Conservation (phyloP, 2,329 filamentous ascomycete species). For the Paracoccidioides brasiliensis region DNA sequence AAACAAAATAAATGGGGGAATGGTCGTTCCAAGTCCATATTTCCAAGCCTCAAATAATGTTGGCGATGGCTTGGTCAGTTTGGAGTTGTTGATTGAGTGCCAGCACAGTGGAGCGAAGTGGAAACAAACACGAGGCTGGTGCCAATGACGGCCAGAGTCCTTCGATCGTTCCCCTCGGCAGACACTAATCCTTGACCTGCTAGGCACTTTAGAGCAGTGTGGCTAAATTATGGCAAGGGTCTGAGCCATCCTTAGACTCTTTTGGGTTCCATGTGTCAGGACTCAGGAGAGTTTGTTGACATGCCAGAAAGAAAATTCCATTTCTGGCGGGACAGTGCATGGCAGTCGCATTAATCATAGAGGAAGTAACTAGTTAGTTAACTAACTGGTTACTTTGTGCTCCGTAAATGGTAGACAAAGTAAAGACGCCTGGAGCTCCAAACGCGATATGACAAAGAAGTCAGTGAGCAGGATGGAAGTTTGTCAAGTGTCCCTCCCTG, state of each 20-base stretch:
- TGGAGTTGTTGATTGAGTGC: background rate
- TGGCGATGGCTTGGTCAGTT: background rate
- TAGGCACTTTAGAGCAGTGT: background rate
- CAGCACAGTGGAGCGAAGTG: background rate
- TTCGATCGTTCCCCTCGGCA: background rate
- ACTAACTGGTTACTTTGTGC: no score
- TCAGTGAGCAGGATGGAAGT: background rate
- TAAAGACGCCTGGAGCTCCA: background rate
- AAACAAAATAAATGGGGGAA: background rate
- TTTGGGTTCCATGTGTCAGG: background rate
- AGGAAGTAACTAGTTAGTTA: no score
- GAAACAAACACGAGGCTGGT: conserved; percentile 2
- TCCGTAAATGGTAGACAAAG: background rate
- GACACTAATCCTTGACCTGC: background rate
- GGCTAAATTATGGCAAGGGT: background rate
- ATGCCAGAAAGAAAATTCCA: background rate
- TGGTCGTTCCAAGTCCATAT: background rate
- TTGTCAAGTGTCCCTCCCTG: no score
- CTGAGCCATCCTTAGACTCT: background rate
- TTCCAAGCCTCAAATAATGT: background rate
- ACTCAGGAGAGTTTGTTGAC: no score
- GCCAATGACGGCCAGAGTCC: background rate
- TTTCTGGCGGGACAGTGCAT: background rate
- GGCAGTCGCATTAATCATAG: background rate
- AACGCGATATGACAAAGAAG: background rate